phyloP scores from a whole-genome alignment of 768 basidiomycete genomes.

The Mycena amicta region DNA sequence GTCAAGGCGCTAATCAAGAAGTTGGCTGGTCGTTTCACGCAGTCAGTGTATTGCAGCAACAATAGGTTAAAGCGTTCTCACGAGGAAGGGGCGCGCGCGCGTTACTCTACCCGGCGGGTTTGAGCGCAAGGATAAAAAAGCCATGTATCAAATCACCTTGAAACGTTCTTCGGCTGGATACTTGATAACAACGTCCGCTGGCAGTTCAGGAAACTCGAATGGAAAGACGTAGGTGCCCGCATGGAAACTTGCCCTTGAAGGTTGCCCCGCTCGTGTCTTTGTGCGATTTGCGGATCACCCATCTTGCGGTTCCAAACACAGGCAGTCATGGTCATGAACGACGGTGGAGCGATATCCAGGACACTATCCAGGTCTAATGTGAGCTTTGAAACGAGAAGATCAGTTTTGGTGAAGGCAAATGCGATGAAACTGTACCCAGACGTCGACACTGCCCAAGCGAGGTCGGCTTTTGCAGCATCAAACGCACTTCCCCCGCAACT shows the following conservation, averaged over 20 bases:
- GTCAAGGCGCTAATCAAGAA: background rate
- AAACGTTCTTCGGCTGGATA: background rate
- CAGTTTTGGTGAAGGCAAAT: background rate
- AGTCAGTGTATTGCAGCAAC: background rate
- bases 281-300: background rate
- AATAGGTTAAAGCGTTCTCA: background rate
- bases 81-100: background rate
- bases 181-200: background rate
- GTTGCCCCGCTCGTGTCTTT: background rate
- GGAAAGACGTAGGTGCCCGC: background rate
- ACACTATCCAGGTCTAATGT: background rate
- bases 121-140: background rate
- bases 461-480: slow-evolving; percentile 8
- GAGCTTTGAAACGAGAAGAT: background rate
- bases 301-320: background rate
- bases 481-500: slow-evolving; percentile 15
- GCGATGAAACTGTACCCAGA: background rate
- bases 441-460: slow-evolving; percentile 10
- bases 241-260: background rate
- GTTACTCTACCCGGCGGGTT: background rate
- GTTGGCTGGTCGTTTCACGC: background rate
- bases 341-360: background rate
- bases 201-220: background rate
- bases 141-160: background rate
- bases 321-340: background rate